phyloP scores from a whole-genome alignment of 2,329 filamentous ascomycete genomes.

The Chrysoporthe austroafricana region DNA sequence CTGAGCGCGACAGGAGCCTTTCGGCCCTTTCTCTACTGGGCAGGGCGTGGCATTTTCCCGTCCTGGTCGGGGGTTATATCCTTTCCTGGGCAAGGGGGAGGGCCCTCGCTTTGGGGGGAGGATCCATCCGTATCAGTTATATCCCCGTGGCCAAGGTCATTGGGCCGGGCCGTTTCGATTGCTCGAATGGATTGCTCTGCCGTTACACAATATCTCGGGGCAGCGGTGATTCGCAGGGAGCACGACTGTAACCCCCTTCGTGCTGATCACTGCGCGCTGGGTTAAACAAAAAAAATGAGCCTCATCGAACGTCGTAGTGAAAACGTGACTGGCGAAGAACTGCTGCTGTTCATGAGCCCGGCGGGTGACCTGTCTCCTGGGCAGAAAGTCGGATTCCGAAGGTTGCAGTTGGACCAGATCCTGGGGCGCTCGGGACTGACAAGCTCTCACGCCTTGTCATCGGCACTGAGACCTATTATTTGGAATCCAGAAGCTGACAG shows the following conservation, averaged over 20 bases:
- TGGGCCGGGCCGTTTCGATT: constrained; percentile 21
- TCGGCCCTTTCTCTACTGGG: constrained; percentile 27
- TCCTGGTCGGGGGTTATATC: constrained; percentile 3
- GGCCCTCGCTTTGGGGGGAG: neutral
- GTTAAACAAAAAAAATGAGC: neutral
- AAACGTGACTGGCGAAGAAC: neutral
- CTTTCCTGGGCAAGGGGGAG: constrained; percentile 9
- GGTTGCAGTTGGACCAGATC: constrained; percentile 4
- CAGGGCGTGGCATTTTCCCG: constrained; percentile 19
- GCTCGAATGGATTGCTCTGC: constrained; percentile 19
- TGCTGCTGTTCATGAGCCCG: neutral
- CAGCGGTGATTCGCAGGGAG: neutral
- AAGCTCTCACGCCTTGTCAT: constrained; percentile 1
- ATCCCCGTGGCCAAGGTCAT: constrained; percentile 1
- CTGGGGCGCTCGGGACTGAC: neutral
- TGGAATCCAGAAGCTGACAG: too few relatives aligned
- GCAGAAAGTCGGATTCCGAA: constrained; percentile 22
- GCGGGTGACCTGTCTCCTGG: neutral
- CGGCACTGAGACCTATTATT: neutral
- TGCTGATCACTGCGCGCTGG: neutral
- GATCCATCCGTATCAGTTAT: constrained; percentile 16
- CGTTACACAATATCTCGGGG: constrained; percentile 9
- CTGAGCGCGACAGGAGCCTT: constrained; percentile 12
- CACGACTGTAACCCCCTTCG: neutral
- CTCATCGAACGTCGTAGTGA: neutral